Evolutionary conservation across 805 yeast species (phyloP).

Genomic region (Wickerhamiella brachini): DNA sequence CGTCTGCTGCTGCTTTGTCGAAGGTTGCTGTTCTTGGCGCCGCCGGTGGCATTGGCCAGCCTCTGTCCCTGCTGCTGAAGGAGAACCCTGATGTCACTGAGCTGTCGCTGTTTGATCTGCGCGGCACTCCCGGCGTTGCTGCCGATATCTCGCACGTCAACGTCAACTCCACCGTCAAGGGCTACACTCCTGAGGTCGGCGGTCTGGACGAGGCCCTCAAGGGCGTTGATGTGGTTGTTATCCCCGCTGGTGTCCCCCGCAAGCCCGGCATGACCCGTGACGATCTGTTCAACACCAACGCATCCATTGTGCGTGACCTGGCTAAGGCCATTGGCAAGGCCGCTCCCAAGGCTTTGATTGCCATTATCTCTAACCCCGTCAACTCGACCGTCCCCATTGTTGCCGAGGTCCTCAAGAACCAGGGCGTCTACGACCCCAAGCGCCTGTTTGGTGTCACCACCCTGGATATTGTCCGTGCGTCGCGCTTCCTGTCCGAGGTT

Average conservation of each 20-base stretch:
- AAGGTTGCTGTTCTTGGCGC: conserved; percentile 76
- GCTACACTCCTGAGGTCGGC: conserved; percentile 43
- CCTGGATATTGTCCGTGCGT: conserved; percentile 76
- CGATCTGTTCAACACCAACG: conserved; percentile 73
- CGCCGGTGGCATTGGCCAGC: conserved; percentile 92
- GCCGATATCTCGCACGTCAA: conserved; percentile 78
- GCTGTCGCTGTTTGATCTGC: conserved; percentile 73
- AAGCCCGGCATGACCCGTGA: conserved; percentile 94
- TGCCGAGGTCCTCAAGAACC: conserved; percentile 58
- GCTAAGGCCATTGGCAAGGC: conserved; percentile 59
- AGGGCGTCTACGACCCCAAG: conserved; percentile 54
- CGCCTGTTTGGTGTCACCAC: conserved; percentile 81
- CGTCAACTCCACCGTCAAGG: conserved; percentile 46
- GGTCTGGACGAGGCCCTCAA: conserved; percentile 57
- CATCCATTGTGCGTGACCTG: conserved; percentile 60
- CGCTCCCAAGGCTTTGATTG: conserved; percentile 63
- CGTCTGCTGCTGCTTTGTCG: conserved; percentile 16
- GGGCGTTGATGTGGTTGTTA: conserved; percentile 74
- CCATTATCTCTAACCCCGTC: conserved; percentile 86
- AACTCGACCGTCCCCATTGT: conserved; percentile 88
- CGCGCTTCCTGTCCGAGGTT: conserved; percentile 57
- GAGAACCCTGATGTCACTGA: conserved; percentile 48
- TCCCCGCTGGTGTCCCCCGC: conserved; percentile 89
- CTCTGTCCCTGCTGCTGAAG: conserved; percentile 69
- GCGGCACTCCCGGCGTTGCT: conserved; percentile 73